A percentile compares a stretch with the other conserved stretches of the same genome.
phyloP scores from a whole-genome alignment of 140 eudicot genomes.

The Bidens hawaiensis region DNA sequence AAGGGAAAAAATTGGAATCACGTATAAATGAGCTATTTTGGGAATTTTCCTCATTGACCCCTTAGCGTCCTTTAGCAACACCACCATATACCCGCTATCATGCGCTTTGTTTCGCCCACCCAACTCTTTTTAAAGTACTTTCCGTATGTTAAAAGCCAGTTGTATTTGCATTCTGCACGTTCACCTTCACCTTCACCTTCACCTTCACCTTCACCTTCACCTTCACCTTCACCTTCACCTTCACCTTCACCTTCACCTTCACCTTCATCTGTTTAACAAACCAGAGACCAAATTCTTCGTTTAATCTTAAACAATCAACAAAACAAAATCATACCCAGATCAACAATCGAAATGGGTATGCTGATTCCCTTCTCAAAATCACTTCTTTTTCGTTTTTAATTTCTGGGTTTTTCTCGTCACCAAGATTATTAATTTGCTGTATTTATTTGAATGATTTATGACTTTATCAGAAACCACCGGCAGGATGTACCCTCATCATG shows the following conservation, averaged over 20 bases:
- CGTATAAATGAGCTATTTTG: too few species aligned
- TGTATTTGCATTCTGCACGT: constrained; percentile 37
- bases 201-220: constrained; percentile 24
- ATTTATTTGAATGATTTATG: not conserved
- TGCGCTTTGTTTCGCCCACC: not conserved
- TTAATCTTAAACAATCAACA: constrained; percentile 1
- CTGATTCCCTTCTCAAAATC: not conserved
- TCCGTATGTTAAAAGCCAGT: constrained; percentile 22
- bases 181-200: constrained; percentile 25
- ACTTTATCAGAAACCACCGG: constrained; percentile 36
- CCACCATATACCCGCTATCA: not conserved
- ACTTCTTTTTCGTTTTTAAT: not conserved
- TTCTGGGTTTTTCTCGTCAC: not conserved
- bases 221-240: constrained; percentile 36
- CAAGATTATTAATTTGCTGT: too few species aligned
- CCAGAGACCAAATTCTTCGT: not conserved
- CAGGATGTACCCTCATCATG: constrained; percentile 56
- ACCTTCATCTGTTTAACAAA: constrained; percentile 20
- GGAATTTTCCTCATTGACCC: too few species aligned
- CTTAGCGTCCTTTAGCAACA: constrained; percentile 14
- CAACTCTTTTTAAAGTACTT: constrained; percentile 21
- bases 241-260: constrained; percentile 25
- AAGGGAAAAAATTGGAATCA: too few species aligned
- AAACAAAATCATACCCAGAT: constrained; percentile 7
- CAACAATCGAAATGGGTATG: constrained; percentile 31